A percentile compares a stretch with the other conserved stretches of the same genome.
Evolutionary conservation across 495 filamentous ascomycete species (phyloP).

Genomic region (Penicillium silybi): DNA sequence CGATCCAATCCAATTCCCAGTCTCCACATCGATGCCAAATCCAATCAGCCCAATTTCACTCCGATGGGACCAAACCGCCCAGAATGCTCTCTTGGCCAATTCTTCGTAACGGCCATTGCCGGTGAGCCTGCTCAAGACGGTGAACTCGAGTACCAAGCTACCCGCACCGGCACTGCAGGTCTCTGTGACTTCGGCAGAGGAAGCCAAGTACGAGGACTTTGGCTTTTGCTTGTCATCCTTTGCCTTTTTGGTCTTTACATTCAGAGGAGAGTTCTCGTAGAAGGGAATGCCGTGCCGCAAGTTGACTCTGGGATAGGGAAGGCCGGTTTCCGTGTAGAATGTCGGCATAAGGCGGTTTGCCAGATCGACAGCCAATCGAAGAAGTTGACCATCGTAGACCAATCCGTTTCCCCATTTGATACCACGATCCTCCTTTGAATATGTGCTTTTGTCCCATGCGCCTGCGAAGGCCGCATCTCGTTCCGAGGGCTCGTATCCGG

Average conservation of each 20-base stretch:
- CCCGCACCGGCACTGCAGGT: conserved; percentile 96
- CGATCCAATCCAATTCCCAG: conserved; percentile 81
- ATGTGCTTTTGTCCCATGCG: conserved; percentile 37
- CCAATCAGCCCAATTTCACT: conserved; percentile 86
- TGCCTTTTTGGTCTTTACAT: conserved; percentile 23
- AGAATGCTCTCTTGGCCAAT: conserved; percentile 86
- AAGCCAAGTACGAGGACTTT: conserved; percentile 11
- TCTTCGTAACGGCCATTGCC: conserved; percentile 84
- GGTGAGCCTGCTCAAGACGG: conserved; percentile 81
- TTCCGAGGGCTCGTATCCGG: conserved; percentile 59
- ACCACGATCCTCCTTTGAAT: conserved; percentile 37
- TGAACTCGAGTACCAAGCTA: conserved; percentile 89
- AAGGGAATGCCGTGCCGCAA: conserved; percentile 88
- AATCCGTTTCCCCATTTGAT: conserved; percentile 74
- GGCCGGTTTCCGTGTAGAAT: conserved; percentile 81
- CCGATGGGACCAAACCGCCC: conserved; percentile 86
- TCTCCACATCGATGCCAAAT: conserved; percentile 87
- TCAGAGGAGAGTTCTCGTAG: conserved; percentile 75
- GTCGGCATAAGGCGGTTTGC: conserved; percentile 81
- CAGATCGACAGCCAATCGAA: conserved; percentile 81
- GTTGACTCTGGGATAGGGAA: conserved; percentile 95
- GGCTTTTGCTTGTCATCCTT: conserved; percentile 2
- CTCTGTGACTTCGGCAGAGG: conserved; percentile 73
- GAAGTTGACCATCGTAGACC: conserved; percentile 83
- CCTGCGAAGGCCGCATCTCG: conserved; percentile 30